Conservation (phyloP, 805 yeast genomes). For the Metschnikowia lachancei region DNA sequence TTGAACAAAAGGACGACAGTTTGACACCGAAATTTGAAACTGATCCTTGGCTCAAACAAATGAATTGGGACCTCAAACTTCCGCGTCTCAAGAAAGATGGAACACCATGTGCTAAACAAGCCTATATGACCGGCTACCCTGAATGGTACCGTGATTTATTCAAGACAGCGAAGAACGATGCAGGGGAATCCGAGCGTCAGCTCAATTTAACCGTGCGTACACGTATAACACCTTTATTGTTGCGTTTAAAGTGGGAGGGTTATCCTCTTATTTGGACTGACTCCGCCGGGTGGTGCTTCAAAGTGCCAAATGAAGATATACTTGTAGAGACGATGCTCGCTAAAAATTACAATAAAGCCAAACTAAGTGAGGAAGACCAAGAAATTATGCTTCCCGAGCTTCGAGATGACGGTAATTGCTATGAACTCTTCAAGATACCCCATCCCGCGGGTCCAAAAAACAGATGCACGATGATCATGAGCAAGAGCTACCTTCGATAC, state of each 20-base stretch:
- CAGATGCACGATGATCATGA: conserved; percentile 71
- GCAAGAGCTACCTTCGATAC: conserved; percentile 67
- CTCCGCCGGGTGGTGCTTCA: conserved; percentile 84
- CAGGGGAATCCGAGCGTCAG: conserved; percentile 31
- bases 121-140: conserved; percentile 83
- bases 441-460: conserved; percentile 80
- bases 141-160: conserved; percentile 79
- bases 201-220: conserved; percentile 69
- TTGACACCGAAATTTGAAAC: conserved; percentile 34
- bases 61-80: conserved; percentile 79
- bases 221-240: conserved; percentile 69
- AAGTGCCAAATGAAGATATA: conserved; percentile 46
- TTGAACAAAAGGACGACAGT: conserved; percentile 34
- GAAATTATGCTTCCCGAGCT: conserved; percentile 25
- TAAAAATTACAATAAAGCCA: conserved; percentile 40
- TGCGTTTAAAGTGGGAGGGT: conserved; percentile 81
- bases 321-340: conserved; percentile 27
- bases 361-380: conserved; percentile 29
- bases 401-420: conserved; percentile 22
- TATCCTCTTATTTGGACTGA: conserved; percentile 81
- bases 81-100: conserved; percentile 65
- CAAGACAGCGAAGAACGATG: conserved; percentile 32
- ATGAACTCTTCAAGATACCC: conserved; percentile 67
- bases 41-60: conserved; percentile 89
- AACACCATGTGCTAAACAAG: conserved; percentile 63